These are phyloP conservation scores for Agaricus subrufescens DNA, from an alignment of 768 basidiomycete species.

Conservation along the genomic window DNA sequence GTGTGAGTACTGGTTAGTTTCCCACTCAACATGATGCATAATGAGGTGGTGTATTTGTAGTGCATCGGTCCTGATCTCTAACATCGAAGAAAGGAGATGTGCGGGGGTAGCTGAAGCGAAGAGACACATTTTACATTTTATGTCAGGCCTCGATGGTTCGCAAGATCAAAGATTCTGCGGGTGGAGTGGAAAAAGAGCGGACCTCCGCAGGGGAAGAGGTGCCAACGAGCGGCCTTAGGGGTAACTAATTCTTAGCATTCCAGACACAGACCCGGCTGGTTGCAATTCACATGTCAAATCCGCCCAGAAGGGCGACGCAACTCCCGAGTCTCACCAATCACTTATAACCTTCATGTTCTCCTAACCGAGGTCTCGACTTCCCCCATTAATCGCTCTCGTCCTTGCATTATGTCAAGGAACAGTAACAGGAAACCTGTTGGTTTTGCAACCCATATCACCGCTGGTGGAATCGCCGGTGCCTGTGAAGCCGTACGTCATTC, in stretches of 20 bases:
- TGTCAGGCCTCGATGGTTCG: not conserved
- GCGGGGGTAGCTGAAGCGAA: slow-evolving; percentile 6
- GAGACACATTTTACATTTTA: not conserved
- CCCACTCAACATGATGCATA: no score
- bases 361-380: no score
- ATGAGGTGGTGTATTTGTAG: no score
- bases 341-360: no score
- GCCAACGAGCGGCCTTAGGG: slow-evolving; percentile 8
- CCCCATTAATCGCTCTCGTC: not conserved
- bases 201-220: slow-evolving; percentile 16
- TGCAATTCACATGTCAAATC: slow-evolving; percentile 26
- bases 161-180: not conserved
- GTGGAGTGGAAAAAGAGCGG: slow-evolving; percentile 22
- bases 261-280: slow-evolving; percentile 12
- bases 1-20: no score
- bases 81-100: slow-evolving; percentile 10
- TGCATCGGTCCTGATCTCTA: no score
- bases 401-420: slow-evolving; percentile 44
- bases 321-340: slow-evolving; percentile 14
- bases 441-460: slow-evolving; percentile 87
- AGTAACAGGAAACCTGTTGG: slow-evolving; percentile 72
- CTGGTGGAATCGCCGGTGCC: slow-evolving; percentile 90
- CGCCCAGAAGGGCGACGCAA: slow-evolving; percentile 10
- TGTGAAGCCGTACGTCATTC: slow-evolving; percentile 75
- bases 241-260: slow-evolving; percentile 17